Evolutionary conservation across 2,329 filamentous ascomycete genomes (phyloP).

Genomic region (Gnomoniopsis sp.): DNA sequence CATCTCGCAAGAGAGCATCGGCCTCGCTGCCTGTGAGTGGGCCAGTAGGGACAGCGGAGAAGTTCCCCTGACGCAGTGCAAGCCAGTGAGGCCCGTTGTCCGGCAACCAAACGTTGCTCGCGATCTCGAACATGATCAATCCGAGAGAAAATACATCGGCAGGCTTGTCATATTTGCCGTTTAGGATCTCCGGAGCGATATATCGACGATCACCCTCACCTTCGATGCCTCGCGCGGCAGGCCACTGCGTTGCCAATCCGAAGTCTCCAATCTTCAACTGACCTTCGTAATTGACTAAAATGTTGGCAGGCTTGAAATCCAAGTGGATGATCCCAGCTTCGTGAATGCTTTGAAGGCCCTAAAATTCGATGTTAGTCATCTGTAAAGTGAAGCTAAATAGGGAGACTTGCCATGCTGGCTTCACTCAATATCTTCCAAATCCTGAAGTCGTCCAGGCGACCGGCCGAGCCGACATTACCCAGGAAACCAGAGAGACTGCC

Average conservation of each 20-base stretch:
- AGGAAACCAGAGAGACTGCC: constrained; percentile 87
- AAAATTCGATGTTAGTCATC: constrained; percentile 26
- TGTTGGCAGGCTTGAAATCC: constrained; percentile 81
- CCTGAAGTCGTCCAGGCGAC: constrained; percentile 89
- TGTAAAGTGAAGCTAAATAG: not conserved
- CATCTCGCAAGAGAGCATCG: constrained; percentile 69
- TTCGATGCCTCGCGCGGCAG: constrained; percentile 72
- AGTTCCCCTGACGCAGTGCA: constrained; percentile 81
- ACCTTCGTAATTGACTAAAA: constrained; percentile 78
- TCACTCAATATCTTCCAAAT: constrained; percentile 98
- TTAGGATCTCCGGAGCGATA: constrained; percentile 88
- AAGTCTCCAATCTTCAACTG: constrained; percentile 84
- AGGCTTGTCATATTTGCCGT: constrained; percentile 82
- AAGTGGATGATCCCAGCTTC: constrained; percentile 81
- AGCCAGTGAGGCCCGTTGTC: constrained; percentile 93
- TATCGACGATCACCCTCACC: constrained; percentile 96
- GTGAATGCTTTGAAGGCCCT: constrained; percentile 91
- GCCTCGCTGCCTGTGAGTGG: constrained; percentile 75
- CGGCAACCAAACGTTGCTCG: constrained; percentile 87
- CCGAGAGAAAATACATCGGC: constrained; percentile 93
- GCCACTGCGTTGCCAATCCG: constrained; percentile 76
- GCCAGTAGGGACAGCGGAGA: constrained; percentile 76
- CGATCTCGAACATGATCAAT: constrained; percentile 91
- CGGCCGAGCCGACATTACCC: constrained; percentile 75
- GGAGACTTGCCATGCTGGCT: constrained; percentile 66